phyloP scores from a whole-genome alignment of 345 rosid species.

The Syzygium jambos region DNA sequence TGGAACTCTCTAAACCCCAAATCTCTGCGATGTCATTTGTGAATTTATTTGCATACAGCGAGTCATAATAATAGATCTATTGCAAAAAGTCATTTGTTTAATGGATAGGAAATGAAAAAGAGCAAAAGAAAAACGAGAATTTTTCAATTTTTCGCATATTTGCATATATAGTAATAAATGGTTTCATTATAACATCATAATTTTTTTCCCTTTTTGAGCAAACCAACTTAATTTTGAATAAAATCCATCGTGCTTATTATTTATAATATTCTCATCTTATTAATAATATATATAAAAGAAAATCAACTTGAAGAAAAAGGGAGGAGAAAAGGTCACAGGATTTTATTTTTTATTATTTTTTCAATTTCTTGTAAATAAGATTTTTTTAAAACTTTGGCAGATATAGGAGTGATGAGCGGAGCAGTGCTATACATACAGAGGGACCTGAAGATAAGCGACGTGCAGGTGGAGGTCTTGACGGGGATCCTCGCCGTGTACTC shows the following conservation, averaged over 20 bases:
- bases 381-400: constrained; percentile 5
- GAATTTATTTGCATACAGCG: no score
- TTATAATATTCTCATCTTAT: not conserved
- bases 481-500: constrained; percentile 60
- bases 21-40: no score
- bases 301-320: not conserved
- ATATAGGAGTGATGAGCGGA: constrained; percentile 92
- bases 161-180: not conserved
- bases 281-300: not conserved
- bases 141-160: not conserved
- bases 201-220: not conserved
- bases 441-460: constrained; percentile 33
- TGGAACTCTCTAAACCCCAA: no score
- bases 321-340: not conserved
- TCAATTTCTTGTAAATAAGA: not conserved
- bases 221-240: not conserved
- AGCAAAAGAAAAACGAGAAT: not conserved
- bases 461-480: constrained; percentile 37
- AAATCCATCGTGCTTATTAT: not conserved
- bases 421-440: constrained; percentile 42
- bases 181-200: not conserved
- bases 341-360: not conserved
- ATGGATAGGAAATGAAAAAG: not conserved
- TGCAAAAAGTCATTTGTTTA: not conserved
- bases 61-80: not conserved